These are phyloP conservation scores for Laetiporus sulphureus DNA, from an alignment of 1,284 basidiomycete species.

Conservation along the genomic window DNA sequence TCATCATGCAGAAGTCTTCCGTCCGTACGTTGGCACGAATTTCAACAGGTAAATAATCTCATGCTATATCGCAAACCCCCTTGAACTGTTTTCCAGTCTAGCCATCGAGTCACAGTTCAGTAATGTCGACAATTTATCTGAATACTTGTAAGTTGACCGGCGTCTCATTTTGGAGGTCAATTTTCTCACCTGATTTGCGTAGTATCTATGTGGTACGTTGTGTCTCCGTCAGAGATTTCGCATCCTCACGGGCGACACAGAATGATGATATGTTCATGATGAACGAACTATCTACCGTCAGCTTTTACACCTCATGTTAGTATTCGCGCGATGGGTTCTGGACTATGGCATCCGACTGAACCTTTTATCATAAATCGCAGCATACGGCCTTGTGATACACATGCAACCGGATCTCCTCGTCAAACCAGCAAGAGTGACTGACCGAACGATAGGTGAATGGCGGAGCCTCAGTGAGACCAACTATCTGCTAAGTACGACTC, in stretches of 20 bases:
- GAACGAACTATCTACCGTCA: slow-evolving; percentile 18
- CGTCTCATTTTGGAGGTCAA: background rate
- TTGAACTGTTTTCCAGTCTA: too few species aligned
- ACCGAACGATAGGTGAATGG: slow-evolving; percentile 25
- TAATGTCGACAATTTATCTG: slow-evolving; percentile 20
- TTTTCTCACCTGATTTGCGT: too few species aligned
- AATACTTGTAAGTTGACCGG: slow-evolving; percentile 12
- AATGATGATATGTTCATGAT: slow-evolving; percentile 27
- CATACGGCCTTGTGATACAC: slow-evolving; percentile 27
- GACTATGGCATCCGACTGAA: background rate
- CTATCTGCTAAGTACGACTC: slow-evolving; percentile 19
- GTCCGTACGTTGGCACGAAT: slow-evolving; percentile 19
- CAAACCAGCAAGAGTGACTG: slow-evolving; percentile 15
- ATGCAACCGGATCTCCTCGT: slow-evolving; percentile 22
- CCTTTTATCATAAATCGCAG: too few species aligned
- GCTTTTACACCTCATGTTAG: slow-evolving; percentile 22
- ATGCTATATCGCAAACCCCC: too few species aligned
- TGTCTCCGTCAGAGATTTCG: too few species aligned
- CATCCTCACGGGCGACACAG: too few species aligned
- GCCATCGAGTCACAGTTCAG: slow-evolving; percentile 24
- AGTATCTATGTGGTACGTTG: slow-evolving; percentile 25
- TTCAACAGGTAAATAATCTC: slow-evolving; percentile 20
- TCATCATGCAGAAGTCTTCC: slow-evolving; percentile 23
- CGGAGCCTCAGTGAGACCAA: slow-evolving; percentile 25
- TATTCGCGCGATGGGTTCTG: background rate